phyloP scores from a whole-genome alignment of 495 filamentous ascomycete species.

The Xylaria acuta region DNA sequence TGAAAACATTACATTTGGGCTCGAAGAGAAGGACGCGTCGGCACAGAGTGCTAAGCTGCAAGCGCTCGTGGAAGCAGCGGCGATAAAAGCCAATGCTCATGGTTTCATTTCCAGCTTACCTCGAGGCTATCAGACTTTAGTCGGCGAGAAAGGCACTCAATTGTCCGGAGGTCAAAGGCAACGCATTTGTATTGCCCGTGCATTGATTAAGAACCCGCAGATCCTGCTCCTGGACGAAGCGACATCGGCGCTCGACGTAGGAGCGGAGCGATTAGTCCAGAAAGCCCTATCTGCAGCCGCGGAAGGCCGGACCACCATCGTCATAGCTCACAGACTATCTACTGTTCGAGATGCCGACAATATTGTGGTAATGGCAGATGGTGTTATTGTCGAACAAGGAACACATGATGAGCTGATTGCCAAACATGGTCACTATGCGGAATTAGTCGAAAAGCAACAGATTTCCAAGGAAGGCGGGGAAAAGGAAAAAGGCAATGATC shows the following conservation, averaged over 20 bases:
- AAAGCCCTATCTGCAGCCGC: slow-evolving; percentile 34
- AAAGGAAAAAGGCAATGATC: not conserved
- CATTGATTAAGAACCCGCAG: slow-evolving; percentile 73
- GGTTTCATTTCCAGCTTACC: slow-evolving; percentile 52
- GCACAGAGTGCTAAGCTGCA: not conserved
- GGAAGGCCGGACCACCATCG: not conserved
- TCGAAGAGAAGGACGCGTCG: not conserved
- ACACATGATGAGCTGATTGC: slow-evolving; percentile 70
- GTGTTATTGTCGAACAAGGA: slow-evolving; percentile 66
- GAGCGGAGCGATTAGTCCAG: slow-evolving; percentile 73
- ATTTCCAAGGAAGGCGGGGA: not conserved
- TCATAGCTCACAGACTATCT: slow-evolving; percentile 61
- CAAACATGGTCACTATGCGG: slow-evolving; percentile 58
- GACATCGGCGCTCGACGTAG: slow-evolving; percentile 77
- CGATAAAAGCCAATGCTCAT: slow-evolving; percentile 33
- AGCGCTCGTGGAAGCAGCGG: not conserved
- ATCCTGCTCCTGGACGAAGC: slow-evolving; percentile 85
- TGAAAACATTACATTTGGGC: slow-evolving; percentile 47
- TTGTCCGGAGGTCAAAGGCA: slow-evolving; percentile 65
- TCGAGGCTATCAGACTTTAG: slow-evolving; percentile 62
- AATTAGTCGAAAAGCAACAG: slow-evolving; percentile 58
- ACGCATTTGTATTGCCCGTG: slow-evolving; percentile 74
- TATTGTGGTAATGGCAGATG: slow-evolving; percentile 72
- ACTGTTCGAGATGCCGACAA: slow-evolving; percentile 75
- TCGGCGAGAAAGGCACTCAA: slow-evolving; percentile 58